A percentile compares a stretch with the other conserved stretches of the same genome.
These are phyloP conservation scores for Zopfia rhizophila DNA, from an alignment of 2,329 filamentous ascomycete genomes.

Conservation along the genomic window DNA sequence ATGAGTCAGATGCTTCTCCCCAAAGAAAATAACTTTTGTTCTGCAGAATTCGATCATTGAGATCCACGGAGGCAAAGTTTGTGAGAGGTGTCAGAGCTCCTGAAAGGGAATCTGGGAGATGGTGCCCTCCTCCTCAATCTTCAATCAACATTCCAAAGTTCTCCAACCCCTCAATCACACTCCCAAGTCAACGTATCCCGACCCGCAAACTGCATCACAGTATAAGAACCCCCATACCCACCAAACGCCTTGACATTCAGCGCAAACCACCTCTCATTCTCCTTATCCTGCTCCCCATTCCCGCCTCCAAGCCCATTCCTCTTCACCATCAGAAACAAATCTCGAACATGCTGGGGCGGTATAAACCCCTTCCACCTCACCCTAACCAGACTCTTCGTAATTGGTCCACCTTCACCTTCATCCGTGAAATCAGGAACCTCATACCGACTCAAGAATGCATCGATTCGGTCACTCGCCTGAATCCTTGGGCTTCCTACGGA, in stretches of 20 bases:
- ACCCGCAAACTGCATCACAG: conserved; percentile 44
- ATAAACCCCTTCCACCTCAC: conserved; percentile 59
- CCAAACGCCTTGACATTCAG: conserved; percentile 44
- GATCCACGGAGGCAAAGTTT: no score
- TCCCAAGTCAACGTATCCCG: conserved; percentile 49
- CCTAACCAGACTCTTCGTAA: conserved; percentile 40
- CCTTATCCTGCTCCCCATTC: conserved; percentile 21
- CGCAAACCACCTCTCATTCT: conserved; percentile 37
- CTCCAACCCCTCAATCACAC: conserved; percentile 24
- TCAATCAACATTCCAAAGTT: no score
- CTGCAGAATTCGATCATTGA: no score
- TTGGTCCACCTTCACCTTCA: conserved; percentile 6
- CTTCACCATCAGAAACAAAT: conserved; percentile 38
- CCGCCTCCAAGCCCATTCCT: conserved; percentile 30
- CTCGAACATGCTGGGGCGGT: conserved; percentile 44
- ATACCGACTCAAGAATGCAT: conserved; percentile 77
- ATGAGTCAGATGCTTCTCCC: no score
- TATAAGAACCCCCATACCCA: conserved; percentile 30
- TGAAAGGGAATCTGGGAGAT: no score
- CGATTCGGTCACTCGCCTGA: conserved; percentile 65
- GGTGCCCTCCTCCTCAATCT: conserved; percentile 23
- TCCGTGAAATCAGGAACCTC: conserved; percentile 60
- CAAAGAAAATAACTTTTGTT: no score
- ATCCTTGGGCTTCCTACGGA: conserved; percentile 74
- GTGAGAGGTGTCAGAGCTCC: no score